Base-by-base conservation (phyloP, 2,329 filamentous ascomycete genomes). In the Talaromyces sp. region DNA sequence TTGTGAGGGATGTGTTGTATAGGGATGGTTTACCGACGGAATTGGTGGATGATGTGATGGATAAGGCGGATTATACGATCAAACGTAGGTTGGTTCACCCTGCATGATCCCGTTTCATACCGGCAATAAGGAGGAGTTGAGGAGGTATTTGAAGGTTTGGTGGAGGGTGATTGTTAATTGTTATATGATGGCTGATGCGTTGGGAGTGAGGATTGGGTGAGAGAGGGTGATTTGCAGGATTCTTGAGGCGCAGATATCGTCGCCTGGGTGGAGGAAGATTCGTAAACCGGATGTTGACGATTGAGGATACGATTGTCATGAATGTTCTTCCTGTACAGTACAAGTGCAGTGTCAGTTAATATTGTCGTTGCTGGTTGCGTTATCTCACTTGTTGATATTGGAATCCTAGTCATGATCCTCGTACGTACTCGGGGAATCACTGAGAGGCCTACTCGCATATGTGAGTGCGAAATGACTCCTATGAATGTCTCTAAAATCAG, bases 111-210 rank as follows among this genome's bases (percentile, higher is more conserved):
- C 67, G 13, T 65, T 69, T 22, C 65, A 68, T 54, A 45, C 29
- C 1, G 31, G 25, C 2, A 69, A 74, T 51, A n/a, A 56, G 27
- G 67, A 70, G 15, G 71, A 71, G 63, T 56, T 74, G 64, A 67
- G 60, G 5, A 68, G 67, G 29, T 75, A 75, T 59, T 56, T 76
- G 6, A 70, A 59, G 51, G 72, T 72, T 45, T 74, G 73, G 53
- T 75, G 74, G 73, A 54, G 67, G 25, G 5, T 74, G 2, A 47
- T 76, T 5, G 63, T 75, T 29, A 65, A 70, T 8, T 71, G 68
- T 64, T 66, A 73, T 38, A 68, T 73, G 64, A 67, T 74, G 65
- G 70, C 67, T 7, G 68, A 65, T 10, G 69, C 64, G 29, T 47
- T 74, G 25, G 68, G 63, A 15, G 62, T 70, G 51, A 51, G 62